Base-by-base conservation (phyloP, 768 basidiomycete genomes). In the Pleurotus tuoliensis region DNA sequence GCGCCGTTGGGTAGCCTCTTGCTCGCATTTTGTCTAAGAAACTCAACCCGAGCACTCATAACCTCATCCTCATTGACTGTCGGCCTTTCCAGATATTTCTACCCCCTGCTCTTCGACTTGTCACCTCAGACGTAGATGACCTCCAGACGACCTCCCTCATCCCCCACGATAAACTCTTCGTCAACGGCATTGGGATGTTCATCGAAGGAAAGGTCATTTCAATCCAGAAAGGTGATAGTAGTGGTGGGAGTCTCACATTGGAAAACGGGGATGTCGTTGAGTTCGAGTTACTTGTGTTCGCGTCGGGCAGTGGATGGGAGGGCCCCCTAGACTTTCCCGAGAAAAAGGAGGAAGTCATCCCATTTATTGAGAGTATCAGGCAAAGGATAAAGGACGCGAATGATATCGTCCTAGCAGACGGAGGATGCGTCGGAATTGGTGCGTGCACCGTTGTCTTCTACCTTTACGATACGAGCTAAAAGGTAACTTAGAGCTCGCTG, bases 231-330 rank as follows among this genome's bases (percentile, higher is more conserved):
- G 52, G 70, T 24, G 67, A 62, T 6, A 58, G 65, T 2, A 57
- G 65, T 1, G 81, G 81, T 0, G 72, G 77, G 0, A 56, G 63
- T 20, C 73, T 89, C 4, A 69, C 76, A 5, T 74, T 90, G 8
- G 73, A 71, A 7, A 69, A 71, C 59, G 84, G 83, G 37, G 76
- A 82, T 50, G 64, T 65, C 16, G 57, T 88, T 11, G 65, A 69
- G 6, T 90, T 82, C 66, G 75, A 76, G 8, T 67, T 78, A 18
- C 80, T 90, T 41, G 74, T 90, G 38, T 67, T 90, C 38, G 78
- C 84, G 0, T 73, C 86, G 3, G 88, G 88, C 1, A 76, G 75
- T 41, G 67, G 59, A 3, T 89, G 83, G 83, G 64, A 68, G 11
- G 84, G 80, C 0, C 79, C 81, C 0, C 46, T 81, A 43, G 65